Conservation (phyloP, 1,284 basidiomycete genomes). For the Tremellales sp. region DNA sequence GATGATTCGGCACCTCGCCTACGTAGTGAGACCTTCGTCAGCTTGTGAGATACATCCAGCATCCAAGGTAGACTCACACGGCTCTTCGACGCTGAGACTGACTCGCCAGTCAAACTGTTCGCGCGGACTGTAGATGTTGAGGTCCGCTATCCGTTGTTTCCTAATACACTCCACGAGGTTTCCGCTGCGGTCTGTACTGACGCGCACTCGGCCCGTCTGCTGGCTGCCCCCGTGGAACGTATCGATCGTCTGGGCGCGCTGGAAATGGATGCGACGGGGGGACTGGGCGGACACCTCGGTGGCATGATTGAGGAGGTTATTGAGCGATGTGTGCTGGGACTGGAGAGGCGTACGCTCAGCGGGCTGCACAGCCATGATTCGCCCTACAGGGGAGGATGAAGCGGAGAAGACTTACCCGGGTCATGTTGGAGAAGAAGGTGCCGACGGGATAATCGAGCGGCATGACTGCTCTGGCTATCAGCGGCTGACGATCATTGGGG, state of each 20-base stretch:
- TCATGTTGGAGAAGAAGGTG: slow-evolving; percentile 89
- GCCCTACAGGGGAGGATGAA: slow-evolving; percentile 5
- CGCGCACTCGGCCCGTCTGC: slow-evolving; percentile 61
- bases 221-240: slow-evolving; percentile 60
- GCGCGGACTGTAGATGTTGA: slow-evolving; percentile 84
- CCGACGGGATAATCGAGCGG: slow-evolving; percentile 49
- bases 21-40: neutral
- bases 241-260: slow-evolving; percentile 75
- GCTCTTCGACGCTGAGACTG: slow-evolving; percentile 77
- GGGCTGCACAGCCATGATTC: slow-evolving; percentile 55
- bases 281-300: slow-evolving; percentile 50
- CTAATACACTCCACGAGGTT: slow-evolving; percentile 63
- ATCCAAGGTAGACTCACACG: slow-evolving; percentile 40
- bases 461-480: slow-evolving; percentile 56
- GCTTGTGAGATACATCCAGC: neutral
- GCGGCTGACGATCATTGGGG: slow-evolving; percentile 48
- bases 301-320: slow-evolving; percentile 72
- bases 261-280: slow-evolving; percentile 65
- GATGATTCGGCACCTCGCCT: slow-evolving; percentile 38
- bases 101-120: slow-evolving; percentile 84
- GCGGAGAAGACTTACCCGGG: slow-evolving; percentile 57
- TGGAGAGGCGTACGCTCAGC: slow-evolving; percentile 60
- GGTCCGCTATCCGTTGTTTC: slow-evolving; percentile 78
- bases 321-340: slow-evolving; percentile 82
- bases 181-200: slow-evolving; percentile 77